Percentiles rank a stretch among this genome's conserved stretches.
phyloP scores from a whole-genome alignment of 257 asterid genomes.

The Rehmannia glutinosa region DNA sequence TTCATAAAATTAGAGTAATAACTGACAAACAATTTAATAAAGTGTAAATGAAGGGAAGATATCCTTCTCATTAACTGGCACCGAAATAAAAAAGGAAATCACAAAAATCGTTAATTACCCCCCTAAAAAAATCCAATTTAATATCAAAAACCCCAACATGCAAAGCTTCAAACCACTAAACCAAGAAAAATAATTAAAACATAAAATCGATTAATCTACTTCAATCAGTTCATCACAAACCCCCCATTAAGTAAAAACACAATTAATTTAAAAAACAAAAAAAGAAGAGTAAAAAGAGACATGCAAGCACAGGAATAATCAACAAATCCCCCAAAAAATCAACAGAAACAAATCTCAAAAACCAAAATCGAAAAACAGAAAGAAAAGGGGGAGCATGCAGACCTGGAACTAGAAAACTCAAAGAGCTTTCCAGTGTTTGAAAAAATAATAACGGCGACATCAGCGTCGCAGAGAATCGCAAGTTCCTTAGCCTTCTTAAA shows the following conservation, averaged over 20 bases:
- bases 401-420: conserved; percentile 60
- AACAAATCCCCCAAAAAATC: conserved; percentile 13
- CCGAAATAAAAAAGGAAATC: too few relatives aligned
- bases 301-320: conserved; percentile 23
- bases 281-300: neutral
- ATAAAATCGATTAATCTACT: neutral
- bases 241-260: neutral
- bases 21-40: conserved; percentile 17
- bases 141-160: conserved; percentile 18
- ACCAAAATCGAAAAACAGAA: neutral
- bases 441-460: conserved; percentile 70
- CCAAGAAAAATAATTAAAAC: neutral
- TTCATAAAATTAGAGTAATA: conserved; percentile 2
- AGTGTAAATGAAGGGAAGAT: neutral
- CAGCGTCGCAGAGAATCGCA: conserved; percentile 72
- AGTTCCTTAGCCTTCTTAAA: conserved; percentile 79
- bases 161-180: neutral
- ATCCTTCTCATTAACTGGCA: neutral
- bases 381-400: conserved; percentile 18
- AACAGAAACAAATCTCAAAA: conserved; percentile 1
- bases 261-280: too few relatives aligned
- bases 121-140: neutral
- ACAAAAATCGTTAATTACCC: neutral
- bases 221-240: neutral
- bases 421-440: conserved; percentile 72